These are phyloP conservation scores for Lipomyces spencermartinsiae DNA, from an alignment of 805 yeast genomes.

Conservation along the genomic window DNA sequence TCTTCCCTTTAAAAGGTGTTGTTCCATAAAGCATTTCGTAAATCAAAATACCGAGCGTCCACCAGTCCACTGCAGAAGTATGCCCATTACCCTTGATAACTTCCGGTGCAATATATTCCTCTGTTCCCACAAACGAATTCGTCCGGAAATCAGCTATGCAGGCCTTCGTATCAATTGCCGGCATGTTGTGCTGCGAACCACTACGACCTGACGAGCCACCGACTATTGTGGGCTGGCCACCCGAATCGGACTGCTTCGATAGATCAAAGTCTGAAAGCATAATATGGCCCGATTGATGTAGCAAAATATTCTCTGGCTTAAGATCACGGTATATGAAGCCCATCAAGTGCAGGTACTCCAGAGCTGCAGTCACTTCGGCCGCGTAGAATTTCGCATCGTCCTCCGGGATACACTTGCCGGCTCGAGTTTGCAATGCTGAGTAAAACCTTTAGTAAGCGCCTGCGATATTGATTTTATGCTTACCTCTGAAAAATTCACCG, in stretches of 20 bases:
- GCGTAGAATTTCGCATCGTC: conserved; percentile 92
- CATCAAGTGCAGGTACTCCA: conserved; percentile 94
- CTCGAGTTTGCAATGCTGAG: conserved; percentile 84
- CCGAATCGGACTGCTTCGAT: conserved; percentile 82
- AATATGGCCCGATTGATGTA: conserved; percentile 97
- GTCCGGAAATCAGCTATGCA: conserved; percentile 97
- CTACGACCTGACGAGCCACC: conserved; percentile 42
- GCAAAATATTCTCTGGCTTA: conserved; percentile 92
- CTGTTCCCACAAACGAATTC: conserved; percentile 98
- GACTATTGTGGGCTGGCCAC: conserved; percentile 76
- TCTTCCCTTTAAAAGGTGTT: conserved; percentile 94
- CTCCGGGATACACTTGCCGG: conserved; percentile 83
- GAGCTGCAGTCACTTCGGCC: conserved; percentile 95
- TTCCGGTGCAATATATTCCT: conserved; percentile 98
- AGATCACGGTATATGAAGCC: conserved; percentile 96
- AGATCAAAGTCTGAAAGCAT: conserved; percentile 97
- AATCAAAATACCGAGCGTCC: conserved; percentile 94
- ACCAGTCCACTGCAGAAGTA: conserved; percentile 98
- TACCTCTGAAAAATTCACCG: conserved; percentile 87
- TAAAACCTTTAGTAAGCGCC: conserved; percentile 4
- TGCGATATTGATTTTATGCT: not conserved
- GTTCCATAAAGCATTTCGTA: conserved; percentile 96
- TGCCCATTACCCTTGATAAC: conserved; percentile 97
- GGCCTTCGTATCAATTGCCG: conserved; percentile 88
- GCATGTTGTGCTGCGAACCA: conserved; percentile 52